Conservation (phyloP, 768 basidiomycete species). For the Lactifluus subvellereus region DNA sequence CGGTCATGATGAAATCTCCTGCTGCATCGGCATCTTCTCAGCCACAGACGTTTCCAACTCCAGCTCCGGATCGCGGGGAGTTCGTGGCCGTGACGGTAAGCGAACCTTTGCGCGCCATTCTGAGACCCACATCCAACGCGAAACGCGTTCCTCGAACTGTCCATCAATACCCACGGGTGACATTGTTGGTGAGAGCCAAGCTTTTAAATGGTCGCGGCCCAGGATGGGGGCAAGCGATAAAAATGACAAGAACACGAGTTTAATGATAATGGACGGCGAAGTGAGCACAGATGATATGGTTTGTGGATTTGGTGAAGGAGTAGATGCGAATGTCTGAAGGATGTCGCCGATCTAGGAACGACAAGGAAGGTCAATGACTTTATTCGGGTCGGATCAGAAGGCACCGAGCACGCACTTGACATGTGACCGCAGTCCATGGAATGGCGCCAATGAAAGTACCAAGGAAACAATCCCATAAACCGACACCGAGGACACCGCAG, state of each 20-base stretch:
- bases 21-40: constrained; percentile 16
- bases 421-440: constrained; percentile 90
- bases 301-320: constrained; percentile 62
- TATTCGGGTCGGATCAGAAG: background rate
- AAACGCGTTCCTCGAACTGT: constrained; percentile 36
- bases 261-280: constrained; percentile 76
- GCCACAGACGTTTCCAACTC: constrained; percentile 10
- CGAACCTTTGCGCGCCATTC: constrained; percentile 62
- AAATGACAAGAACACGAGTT: constrained; percentile 76
- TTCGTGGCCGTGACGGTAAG: constrained; percentile 45
- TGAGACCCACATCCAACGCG: constrained; percentile 59
- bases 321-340: constrained; percentile 73
- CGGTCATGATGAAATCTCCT: constrained; percentile 11
- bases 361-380: background rate
- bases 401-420: constrained; percentile 53
- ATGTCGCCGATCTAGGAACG: constrained; percentile 71
- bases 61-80: constrained; percentile 29
- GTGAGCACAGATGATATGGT: constrained; percentile 81
- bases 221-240: constrained; percentile 85
- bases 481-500: constrained; percentile 85
- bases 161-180: constrained; percentile 10
- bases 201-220: constrained; percentile 58
- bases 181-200: constrained; percentile 41
- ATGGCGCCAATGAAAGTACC: constrained; percentile 80
- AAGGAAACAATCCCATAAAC: constrained; percentile 65